A percentile compares a stretch with the other conserved stretches of the same genome.
Conservation (phyloP, 495 filamentous ascomycete genomes). For the Penicillium dipodomyicola region DNA sequence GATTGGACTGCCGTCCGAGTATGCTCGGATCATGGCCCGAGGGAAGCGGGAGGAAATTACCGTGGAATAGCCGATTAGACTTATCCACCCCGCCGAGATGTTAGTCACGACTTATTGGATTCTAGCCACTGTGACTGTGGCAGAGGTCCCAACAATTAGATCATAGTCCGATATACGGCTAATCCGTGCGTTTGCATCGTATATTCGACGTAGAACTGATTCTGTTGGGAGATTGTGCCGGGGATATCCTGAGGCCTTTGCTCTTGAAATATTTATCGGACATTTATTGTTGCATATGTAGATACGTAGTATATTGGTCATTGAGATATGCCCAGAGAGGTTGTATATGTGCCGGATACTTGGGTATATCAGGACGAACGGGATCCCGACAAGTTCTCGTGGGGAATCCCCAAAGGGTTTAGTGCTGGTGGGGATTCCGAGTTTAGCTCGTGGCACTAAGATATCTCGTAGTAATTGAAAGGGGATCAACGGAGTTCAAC, state of each 20-base stretch:
- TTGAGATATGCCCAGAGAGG: neutral
- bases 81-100: constrained; percentile 8
- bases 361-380: neutral
- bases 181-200: neutral
- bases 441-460: constrained; percentile 27
- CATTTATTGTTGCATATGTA: too few species aligned
- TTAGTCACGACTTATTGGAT: neutral
- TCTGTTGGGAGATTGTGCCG: constrained; percentile 3
- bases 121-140: neutral
- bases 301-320: neutral
- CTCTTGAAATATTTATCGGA: neutral
- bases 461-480: neutral
- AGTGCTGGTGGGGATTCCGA: constrained; percentile 24
- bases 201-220: neutral
- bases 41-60: constrained; percentile 18
- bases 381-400: constrained; percentile 32
- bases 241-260: neutral
- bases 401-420: constrained; percentile 13
- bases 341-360: neutral
- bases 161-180: neutral
- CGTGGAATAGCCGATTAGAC: constrained; percentile 22
- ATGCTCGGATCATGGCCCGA: constrained; percentile 12
- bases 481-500: neutral
- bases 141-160: neutral
- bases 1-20: constrained; percentile 15